These are phyloP conservation scores for Harringtonia aguacate DNA, from an alignment of 2,329 filamentous ascomycete genomes.

Conservation along the genomic window DNA sequence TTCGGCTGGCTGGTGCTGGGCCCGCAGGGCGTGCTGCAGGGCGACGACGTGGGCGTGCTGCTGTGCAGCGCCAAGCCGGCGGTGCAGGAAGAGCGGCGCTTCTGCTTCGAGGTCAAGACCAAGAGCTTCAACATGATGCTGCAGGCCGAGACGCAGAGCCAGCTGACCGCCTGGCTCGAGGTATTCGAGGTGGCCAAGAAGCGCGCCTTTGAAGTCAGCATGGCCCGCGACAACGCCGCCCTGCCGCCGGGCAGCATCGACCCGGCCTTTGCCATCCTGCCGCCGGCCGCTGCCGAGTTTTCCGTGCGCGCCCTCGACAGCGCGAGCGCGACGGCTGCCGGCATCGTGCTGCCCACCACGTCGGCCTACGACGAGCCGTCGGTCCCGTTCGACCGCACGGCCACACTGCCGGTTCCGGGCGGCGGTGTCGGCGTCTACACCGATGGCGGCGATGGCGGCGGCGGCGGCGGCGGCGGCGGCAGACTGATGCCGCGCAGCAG, in stretches of 20 bases:
- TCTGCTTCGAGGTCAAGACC: slow-evolving; percentile 98
- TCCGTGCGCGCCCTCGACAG: slow-evolving; percentile 57
- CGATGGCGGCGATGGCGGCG: not conserved
- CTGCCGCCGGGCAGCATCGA: slow-evolving; percentile 39
- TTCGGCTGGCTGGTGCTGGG: slow-evolving; percentile 91
- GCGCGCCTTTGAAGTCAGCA: slow-evolving; percentile 70
- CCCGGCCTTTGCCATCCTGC: slow-evolving; percentile 85
- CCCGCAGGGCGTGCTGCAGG: slow-evolving; percentile 79
- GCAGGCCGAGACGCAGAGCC: slow-evolving; percentile 83
- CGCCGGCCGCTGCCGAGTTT: slow-evolving; percentile 81
- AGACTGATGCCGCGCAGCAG: slow-evolving; percentile 61
- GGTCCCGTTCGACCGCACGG: too few species aligned
- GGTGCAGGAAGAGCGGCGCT: slow-evolving; percentile 83
- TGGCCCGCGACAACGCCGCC: slow-evolving; percentile 36
- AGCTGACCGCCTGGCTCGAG: slow-evolving; percentile 90
- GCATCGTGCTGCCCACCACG: too few species aligned
- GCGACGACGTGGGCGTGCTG: slow-evolving; percentile 89
- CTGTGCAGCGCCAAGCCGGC: slow-evolving; percentile 89
- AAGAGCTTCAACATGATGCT: slow-evolving; percentile 84
- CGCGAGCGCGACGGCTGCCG: slow-evolving; percentile 28
- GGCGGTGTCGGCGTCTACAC: too few species aligned
- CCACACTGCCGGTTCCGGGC: too few species aligned
- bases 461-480: slow-evolving; percentile 18
- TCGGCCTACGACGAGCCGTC: too few species aligned
- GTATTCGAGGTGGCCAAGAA: slow-evolving; percentile 92